phyloP scores from a whole-genome alignment of 2,329 filamentous ascomycete genomes.

The Xylariaceae sp. region DNA sequence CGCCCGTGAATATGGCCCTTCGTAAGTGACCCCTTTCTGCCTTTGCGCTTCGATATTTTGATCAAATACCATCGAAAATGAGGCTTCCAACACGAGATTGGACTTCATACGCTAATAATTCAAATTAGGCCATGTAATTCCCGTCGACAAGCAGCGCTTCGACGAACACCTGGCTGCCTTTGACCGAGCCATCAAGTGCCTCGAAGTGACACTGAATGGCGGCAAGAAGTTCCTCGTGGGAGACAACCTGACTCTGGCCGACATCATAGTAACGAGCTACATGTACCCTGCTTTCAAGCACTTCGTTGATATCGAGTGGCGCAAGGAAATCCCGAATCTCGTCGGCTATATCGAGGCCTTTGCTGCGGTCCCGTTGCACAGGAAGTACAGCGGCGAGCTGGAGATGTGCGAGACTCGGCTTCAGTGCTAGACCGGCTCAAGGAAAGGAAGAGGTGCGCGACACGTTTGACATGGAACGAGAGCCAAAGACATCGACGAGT shows the following conservation, averaged over 20 bases:
- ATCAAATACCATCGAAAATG: no score
- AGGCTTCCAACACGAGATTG: no score
- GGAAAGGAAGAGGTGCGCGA: not conserved
- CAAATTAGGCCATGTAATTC: slow-evolving; percentile 22
- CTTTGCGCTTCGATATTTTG: not conserved
- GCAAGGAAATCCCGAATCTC: slow-evolving; percentile 31
- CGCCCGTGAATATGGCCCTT: slow-evolving; percentile 8
- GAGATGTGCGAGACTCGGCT: slow-evolving; percentile 29
- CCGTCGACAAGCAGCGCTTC: slow-evolving; percentile 27
- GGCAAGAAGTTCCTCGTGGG: slow-evolving; percentile 37
- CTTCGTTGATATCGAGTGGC: slow-evolving; percentile 34
- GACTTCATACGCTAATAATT: not conserved
- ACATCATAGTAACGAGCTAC: slow-evolving; percentile 32
- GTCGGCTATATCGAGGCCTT: slow-evolving; percentile 33
- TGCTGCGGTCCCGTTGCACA: slow-evolving; percentile 31
- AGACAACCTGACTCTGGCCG: slow-evolving; percentile 35
- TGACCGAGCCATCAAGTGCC: slow-evolving; percentile 29
- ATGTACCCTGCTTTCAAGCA: slow-evolving; percentile 26
- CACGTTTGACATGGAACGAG: no score
- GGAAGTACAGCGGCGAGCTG: slow-evolving; percentile 31
- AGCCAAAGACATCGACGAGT: no score
- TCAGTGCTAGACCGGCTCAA: not conserved
- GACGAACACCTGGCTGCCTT: slow-evolving; percentile 14
- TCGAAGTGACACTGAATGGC: slow-evolving; percentile 32
- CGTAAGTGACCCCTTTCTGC: slow-evolving; percentile 5